These are phyloP conservation scores for Neonectria ditissima DNA, from an alignment of 2,329 filamentous ascomycete species.

Conservation along the genomic window DNA sequence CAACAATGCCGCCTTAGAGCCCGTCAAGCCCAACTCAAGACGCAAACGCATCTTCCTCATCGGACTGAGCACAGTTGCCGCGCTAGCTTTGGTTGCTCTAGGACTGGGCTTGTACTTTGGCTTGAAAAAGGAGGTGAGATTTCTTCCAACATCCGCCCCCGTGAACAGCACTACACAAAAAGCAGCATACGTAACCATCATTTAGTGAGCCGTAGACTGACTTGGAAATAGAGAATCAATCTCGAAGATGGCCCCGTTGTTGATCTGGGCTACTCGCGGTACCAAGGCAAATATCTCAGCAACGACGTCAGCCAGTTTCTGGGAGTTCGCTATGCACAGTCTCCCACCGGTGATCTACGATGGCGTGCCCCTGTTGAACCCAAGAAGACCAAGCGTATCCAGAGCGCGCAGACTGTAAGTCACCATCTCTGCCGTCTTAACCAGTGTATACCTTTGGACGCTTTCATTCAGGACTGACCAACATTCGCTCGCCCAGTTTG, in stretches of 20 bases:
- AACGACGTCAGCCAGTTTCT: slow-evolving; percentile 59
- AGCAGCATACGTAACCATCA: not conserved
- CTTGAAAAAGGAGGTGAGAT: slow-evolving; percentile 38
- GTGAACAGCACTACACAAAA: not conserved
- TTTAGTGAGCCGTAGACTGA: not conserved
- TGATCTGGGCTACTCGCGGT: slow-evolving; percentile 60
- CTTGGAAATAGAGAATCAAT: not conserved
- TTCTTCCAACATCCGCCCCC: not conserved
- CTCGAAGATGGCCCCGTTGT: slow-evolving; percentile 36
- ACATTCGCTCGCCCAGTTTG: slow-evolving; percentile 51
- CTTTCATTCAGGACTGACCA: not conserved
- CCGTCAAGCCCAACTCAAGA: slow-evolving; percentile 21
- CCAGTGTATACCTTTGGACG: not conserved
- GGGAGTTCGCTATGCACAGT: slow-evolving; percentile 63
- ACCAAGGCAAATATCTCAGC: slow-evolving; percentile 53
- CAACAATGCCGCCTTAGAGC: not conserved
- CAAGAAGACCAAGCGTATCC: slow-evolving; percentile 44
- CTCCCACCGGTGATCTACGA: slow-evolving; percentile 62
- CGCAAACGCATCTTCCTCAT: slow-evolving; percentile 32
- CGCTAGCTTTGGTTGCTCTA: slow-evolving; percentile 32
- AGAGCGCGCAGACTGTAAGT: slow-evolving; percentile 53
- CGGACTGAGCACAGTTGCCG: slow-evolving; percentile 4
- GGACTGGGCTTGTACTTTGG: slow-evolving; percentile 38
- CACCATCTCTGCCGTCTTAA: not conserved
- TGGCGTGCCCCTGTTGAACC: slow-evolving; percentile 64